phyloP scores from a whole-genome alignment of 2,329 filamentous ascomycete genomes.

The Delphinella strobiligena region DNA sequence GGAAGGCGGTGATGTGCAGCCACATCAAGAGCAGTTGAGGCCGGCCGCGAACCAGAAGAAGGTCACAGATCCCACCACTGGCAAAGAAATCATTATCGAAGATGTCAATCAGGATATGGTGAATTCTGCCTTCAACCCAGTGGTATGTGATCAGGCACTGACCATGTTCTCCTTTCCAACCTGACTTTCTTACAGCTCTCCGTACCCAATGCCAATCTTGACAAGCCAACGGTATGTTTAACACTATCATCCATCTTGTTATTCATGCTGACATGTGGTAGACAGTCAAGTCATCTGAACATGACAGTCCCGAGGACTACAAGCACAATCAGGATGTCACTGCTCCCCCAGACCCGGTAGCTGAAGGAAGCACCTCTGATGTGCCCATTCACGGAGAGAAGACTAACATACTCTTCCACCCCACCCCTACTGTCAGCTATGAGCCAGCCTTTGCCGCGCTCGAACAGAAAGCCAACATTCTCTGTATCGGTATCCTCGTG shows the following conservation, averaged over 20 bases:
- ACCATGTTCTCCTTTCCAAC: no score
- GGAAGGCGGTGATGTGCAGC: conserved; percentile 22
- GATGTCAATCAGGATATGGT: conserved; percentile 63
- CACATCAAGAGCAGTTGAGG: no score
- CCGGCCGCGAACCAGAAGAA: conserved; percentile 36
- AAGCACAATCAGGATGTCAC: conserved; percentile 77
- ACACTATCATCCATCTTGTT: no score
- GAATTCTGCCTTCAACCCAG: conserved; percentile 58
- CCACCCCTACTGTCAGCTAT: conserved; percentile 79
- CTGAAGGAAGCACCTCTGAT: conserved; percentile 73
- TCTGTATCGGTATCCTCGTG: conserved; percentile 60
- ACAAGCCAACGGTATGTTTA: conserved; percentile 50
- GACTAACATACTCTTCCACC: conserved; percentile 92
- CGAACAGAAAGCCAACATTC: conserved; percentile 59
- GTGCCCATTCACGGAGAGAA: conserved; percentile 94
- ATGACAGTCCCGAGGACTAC: conserved; percentile 68
- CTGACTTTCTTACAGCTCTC: no score
- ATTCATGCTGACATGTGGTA: conserved; percentile 14
- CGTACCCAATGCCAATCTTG: conserved; percentile 80
- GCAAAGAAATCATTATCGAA: conserved; percentile 73
- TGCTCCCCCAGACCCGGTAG: conserved; percentile 77
- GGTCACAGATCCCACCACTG: conserved; percentile 82
- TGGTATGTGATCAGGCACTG: conserved; percentile 38
- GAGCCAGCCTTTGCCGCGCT: conserved; percentile 73
- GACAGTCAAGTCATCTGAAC: conserved; percentile 56